Conservation (phyloP, 148 eudicot species). For the Vaccinium vitisidaea region DNA sequence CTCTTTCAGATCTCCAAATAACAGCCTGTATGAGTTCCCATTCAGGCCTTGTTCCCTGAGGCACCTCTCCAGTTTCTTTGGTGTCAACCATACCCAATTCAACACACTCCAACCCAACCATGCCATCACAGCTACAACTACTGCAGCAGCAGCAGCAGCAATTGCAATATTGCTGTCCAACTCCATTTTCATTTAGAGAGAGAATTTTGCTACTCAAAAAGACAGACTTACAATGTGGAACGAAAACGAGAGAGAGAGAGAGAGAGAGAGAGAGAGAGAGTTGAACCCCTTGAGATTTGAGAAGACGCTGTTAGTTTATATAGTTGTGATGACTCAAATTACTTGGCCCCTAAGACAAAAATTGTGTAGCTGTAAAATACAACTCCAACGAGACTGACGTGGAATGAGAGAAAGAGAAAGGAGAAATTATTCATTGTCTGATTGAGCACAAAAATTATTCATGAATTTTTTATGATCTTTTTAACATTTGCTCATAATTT, state of each 20-base stretch:
- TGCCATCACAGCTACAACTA: neutral
- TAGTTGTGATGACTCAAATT: no score
- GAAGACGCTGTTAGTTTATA: no score
- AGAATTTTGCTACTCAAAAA: neutral
- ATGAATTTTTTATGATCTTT: no score
- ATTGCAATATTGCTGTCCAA: neutral
- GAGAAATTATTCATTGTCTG: no score
- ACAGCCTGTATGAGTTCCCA: constrained; percentile 21
- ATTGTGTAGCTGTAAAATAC: no score
- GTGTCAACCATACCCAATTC: constrained; percentile 23
- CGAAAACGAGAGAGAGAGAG: no score
- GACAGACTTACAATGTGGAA: neutral
- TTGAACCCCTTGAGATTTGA: neutral
- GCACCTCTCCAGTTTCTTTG: constrained; percentile 23
- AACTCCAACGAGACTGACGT: no score
- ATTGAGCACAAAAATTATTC: no score
- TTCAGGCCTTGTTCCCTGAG: constrained; percentile 25
- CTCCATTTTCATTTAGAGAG: neutral
- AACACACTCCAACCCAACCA: constrained; percentile 20
- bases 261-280: neutral
- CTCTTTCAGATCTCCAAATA: constrained; percentile 25
- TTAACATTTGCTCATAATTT: no score
- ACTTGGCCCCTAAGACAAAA: no score
- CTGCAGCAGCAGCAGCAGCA: neutral
- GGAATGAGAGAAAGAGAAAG: no score